Evolutionary conservation across 2,329 filamentous ascomycete genomes (phyloP).

Genomic region (Xylariales sp.): DNA sequence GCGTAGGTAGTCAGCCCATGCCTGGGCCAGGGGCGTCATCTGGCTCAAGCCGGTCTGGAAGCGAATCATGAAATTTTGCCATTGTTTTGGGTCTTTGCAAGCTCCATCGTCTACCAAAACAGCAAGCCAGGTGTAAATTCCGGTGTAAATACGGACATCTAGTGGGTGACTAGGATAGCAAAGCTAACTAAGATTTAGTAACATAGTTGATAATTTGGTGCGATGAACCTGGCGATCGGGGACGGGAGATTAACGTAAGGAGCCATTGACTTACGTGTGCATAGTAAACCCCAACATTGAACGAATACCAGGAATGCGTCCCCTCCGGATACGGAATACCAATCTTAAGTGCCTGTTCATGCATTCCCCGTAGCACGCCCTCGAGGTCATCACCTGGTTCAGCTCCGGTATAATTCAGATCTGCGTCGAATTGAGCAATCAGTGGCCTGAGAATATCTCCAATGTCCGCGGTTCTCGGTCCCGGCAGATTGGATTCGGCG

Average conservation of each 20-base stretch:
- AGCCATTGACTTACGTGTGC: conserved; percentile 25
- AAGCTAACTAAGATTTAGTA: conserved; percentile 19
- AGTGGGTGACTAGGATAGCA: conserved; percentile 37
- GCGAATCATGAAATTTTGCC: conserved; percentile 44
- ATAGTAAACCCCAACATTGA: conserved; percentile 33
- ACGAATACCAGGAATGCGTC: conserved; percentile 32
- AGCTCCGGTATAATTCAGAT: conserved; percentile 32
- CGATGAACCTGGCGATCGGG: background rate
- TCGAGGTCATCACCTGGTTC: conserved; percentile 32
- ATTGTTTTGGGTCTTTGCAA: conserved; percentile 34
- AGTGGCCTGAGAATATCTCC: conserved; percentile 27
- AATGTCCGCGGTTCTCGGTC: conserved; percentile 27
- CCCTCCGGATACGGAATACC: conserved; percentile 31
- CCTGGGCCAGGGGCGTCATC: conserved; percentile 38
- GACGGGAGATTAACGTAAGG: background rate
- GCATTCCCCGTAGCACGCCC: conserved; percentile 30
- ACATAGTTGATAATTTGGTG: background rate
- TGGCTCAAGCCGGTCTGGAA: conserved; percentile 42
- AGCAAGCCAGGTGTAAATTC: conserved; percentile 49
- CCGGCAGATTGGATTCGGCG: conserved; percentile 23
- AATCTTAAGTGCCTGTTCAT: conserved; percentile 31
- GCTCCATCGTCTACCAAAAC: conserved; percentile 49
- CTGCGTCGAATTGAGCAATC: conserved; percentile 31
- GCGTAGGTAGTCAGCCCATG: conserved; percentile 42
- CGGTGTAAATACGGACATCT: conserved; percentile 48